Evolutionary conservation across 257 asterid species (phyloP).

Genomic region (Ilex asprella): DNA sequence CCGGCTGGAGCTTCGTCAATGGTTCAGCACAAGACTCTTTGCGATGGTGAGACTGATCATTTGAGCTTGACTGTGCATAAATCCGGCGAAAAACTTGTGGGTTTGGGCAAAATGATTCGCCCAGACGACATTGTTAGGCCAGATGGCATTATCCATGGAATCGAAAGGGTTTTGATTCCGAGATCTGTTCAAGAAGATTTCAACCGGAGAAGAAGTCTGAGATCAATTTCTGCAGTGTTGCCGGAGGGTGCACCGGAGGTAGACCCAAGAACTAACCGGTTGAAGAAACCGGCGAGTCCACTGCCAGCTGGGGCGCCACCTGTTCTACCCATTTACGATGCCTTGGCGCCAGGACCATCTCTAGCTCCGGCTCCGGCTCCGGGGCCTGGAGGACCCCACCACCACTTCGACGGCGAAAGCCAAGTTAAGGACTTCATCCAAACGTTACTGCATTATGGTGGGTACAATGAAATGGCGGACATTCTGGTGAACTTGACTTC

Average conservation of each 20-base stretch:
- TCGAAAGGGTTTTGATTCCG: slow-evolving; percentile 66
- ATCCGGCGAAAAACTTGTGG: slow-evolving; percentile 36
- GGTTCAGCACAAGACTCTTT: slow-evolving; percentile 38
- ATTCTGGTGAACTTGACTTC: slow-evolving; percentile 81
- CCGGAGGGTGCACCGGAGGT: slow-evolving; percentile 88
- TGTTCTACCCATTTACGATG: slow-evolving; percentile 51
- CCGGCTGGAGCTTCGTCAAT: not conserved
- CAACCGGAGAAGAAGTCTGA: slow-evolving; percentile 64
- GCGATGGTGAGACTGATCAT: slow-evolving; percentile 40
- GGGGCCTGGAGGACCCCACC: slow-evolving; percentile 89
- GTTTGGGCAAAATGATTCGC: slow-evolving; percentile 34
- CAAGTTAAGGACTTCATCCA: slow-evolving; percentile 94
- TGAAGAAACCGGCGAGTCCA: slow-evolving; percentile 45
- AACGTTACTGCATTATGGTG: slow-evolving; percentile 84
- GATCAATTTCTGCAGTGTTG: slow-evolving; percentile 64
- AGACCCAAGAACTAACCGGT: slow-evolving; percentile 73
- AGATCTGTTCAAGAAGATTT: slow-evolving; percentile 80
- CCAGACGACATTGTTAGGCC: slow-evolving; percentile 68
- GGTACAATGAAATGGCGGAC: slow-evolving; percentile 90
- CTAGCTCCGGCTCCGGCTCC: slow-evolving; percentile 97
- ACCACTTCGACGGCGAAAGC: slow-evolving; percentile 86
- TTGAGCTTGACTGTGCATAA: slow-evolving; percentile 22
- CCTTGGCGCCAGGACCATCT: slow-evolving; percentile 91
- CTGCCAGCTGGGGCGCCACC: slow-evolving; percentile 70
- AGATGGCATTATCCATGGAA: slow-evolving; percentile 96